These are phyloP conservation scores for Penicillium sp. DNA, from an alignment of 2,329 filamentous ascomycete species.

Conservation along the genomic window DNA sequence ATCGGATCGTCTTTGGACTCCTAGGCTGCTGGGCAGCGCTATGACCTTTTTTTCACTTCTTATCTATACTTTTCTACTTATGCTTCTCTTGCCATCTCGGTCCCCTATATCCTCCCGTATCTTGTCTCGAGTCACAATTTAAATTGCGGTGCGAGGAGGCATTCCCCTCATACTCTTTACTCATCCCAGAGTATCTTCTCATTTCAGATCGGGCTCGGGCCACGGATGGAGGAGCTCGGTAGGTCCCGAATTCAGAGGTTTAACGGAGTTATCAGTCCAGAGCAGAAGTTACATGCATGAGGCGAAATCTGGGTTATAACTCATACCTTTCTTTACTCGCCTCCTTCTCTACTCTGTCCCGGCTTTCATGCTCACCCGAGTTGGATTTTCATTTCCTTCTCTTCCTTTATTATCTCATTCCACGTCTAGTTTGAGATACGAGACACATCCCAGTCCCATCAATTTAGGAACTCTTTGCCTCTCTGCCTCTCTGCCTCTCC, in stretches of 20 bases:
- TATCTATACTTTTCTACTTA: slow-evolving; percentile 13
- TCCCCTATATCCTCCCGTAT: neutral
- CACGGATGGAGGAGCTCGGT: neutral
- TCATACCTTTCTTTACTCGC: slow-evolving; percentile 3
- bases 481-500: slow-evolving; percentile 3
- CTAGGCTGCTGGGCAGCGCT: slow-evolving; percentile 23
- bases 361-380: neutral
- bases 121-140: slow-evolving; percentile 7
- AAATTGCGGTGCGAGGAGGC: neutral
- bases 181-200: neutral
- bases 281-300: neutral
- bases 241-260: neutral
- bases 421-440: slow-evolving; percentile 15
- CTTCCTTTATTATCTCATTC: neutral
- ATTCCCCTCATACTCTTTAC: neutral
- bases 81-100: slow-evolving; percentile 1
- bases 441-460: slow-evolving; percentile 7
- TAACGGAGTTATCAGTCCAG: neutral
- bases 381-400: neutral
- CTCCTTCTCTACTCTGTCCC: neutral
- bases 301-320: neutral
- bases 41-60: slow-evolving; percentile 14
- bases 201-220: neutral
- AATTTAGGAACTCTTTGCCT: slow-evolving; percentile 13
- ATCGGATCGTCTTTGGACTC: slow-evolving; percentile 16